Base-by-base conservation (phyloP, 306 rosid species). In the Acacia confusa region DNA sequence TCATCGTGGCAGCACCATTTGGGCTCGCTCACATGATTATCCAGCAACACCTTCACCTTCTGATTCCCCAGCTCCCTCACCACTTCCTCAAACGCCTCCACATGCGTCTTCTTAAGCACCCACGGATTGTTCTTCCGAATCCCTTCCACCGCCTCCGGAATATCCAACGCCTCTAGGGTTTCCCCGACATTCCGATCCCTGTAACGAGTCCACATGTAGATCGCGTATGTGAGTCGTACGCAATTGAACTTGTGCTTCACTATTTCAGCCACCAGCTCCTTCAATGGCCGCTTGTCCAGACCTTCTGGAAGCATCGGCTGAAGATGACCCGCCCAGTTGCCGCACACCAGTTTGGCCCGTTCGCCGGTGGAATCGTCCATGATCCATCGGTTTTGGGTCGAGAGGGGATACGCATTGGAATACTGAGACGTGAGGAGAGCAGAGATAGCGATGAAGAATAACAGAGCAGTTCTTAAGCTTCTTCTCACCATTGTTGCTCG, bases 11-110 rank as follows among this genome's bases (percentile, higher is more conserved):
- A 90, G 0, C 92, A 90, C 94, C 94, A 90, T 11, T 88, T 84
- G 0, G 94, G 87, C 11, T 83, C 73, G 48, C 92, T 88, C 5
- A 90, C 91, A 43, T 90, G 92, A 52, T 90, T 90, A 70, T 90
- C 94, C 32, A 88, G 9, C 82, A 83, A 41, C 0, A 90, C 88
- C 71, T 67, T 87, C 14, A 90, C 68, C 9, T 86, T 86, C 1
- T 80, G 84, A 15, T 30, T 70, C 12, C 85, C 88, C 20, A 90
- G 79, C 9, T 84, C 90, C 9, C 53, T 2, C 17, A 85, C 53
- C 28, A 90, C 88, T 1, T 71, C 36, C 2, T 85, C 75, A 50
- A 85, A 90, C 2, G 52, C 88, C 2, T 85, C 14, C 4, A 85
- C 30, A 6, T 81, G 89, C 0, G 89, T 88, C 92, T 67, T 83